Evolutionary conservation across 768 basidiomycete species (phyloP), one percentile per base, ranked within the genome.

Genomic region (Trametes gibbosa): DNA sequence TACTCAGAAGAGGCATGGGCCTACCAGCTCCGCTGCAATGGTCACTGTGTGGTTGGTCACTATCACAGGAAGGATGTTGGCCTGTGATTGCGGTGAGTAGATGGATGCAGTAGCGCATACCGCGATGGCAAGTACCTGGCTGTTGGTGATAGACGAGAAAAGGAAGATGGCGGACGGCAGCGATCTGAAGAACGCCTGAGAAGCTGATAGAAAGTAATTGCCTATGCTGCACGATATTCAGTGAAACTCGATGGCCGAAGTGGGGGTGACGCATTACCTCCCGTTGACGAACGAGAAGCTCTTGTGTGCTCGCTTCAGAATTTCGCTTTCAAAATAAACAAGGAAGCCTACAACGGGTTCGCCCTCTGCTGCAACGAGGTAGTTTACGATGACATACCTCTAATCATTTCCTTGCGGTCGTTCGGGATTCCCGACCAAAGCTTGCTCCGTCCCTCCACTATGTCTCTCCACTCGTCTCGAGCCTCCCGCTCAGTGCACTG

Each of bases 1-100:
- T 23, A 35, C 17, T 14, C 6, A 12, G 27, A 59, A 61, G 49
- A 2, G 35, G 47, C 39, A 35, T 46, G 16, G 14, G 74, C 78
- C 67, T 27, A 84, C 90, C 67, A 96, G 79, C 72, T 95, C 89
- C 23, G 89, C 93, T 39, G 94, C 92, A 62, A 98, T 94, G 14
- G 95, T 97, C n/a, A 94, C 92, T 0, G 90, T 94, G 70, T 93
- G 92, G 72, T 93, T 95, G 13, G 95, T 98, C 40, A 95, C 85
- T 63, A 98, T 89, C 3, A 87, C 92, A 0, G 95, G 95, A 2
- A 96, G 76, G 57, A 98, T 95, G 60, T 87, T 83, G 12, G 91
- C 87, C 81, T 79, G 72, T 59, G 58, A 60, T 42, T 43, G 40
- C 52, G 60, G 27, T 58, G n/a, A 50, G 51, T 37, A 52, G 58